Base-by-base conservation (phyloP, 495 filamentous ascomycete genomes). In the Lindgomyces ingoldianus region DNA sequence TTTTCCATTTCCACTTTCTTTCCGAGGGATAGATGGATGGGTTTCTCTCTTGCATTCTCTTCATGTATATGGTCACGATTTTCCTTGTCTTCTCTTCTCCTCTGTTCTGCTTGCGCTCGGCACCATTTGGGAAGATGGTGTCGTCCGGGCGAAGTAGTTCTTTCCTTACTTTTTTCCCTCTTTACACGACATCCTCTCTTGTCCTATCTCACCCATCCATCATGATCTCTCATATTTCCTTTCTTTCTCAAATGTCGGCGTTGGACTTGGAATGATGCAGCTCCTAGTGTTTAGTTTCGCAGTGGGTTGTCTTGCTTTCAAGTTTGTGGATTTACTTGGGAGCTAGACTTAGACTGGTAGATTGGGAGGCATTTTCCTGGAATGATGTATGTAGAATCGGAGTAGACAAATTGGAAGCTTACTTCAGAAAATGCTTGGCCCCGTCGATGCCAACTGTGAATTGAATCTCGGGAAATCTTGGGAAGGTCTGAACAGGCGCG, bases 121-220 rank as follows among this genome's bases (percentile, higher is more conserved):
- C 56, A 49, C 30, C 56, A 45, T 59, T 59, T 59, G 56, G 56
- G 56, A 59, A 59, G 56, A 42, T 45, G 56, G 56, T 59, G 56
- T 59, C 56, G 42, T 27, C 56, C 56, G 56, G 56, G 22, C 42
- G 25, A 26, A 36, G 27, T 24, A 59, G 56, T 6, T 33, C 22
- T 18, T 19, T 39, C 4, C 41, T 47, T 36, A 12, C 30, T 26
- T 12, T 14, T 39, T 53, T 50, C 22, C 21, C 25, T 44, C 16
- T 42, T 57, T 42, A n/a, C n/a, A n/a, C 33, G 14, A 39, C 33
- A 39, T 39, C 14, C 6, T 39, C 33, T 39, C 33, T 39, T 14
- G 6, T 39, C 33, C 33, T 39, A n/a, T n/a, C n/a, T n/a, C n/a
- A n/a, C n/a, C n/a, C n/a, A n/a, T n/a, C n/a, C n/a, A n/a, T n/a